A percentile compares a stretch with the other conserved stretches of the same genome.
Evolutionary conservation across 345 rosid species (phyloP).

Genomic region (Cardiospermum halicacabum): DNA sequence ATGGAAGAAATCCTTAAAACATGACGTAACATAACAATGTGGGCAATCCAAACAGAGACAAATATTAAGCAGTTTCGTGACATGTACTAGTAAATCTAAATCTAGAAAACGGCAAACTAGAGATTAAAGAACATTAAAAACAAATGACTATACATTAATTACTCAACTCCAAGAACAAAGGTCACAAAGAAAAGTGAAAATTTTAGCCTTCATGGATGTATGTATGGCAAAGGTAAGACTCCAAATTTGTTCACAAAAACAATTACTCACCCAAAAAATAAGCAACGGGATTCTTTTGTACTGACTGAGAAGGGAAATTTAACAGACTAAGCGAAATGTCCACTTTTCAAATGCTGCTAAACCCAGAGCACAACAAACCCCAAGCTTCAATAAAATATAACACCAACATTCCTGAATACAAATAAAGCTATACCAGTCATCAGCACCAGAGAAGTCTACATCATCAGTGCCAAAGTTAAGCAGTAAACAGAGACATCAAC

Average conservation of each 20-base stretch:
- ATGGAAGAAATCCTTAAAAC: slow-evolving; percentile 4
- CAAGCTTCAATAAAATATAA: not conserved
- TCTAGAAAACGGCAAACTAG: not conserved
- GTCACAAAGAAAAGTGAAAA: not conserved
- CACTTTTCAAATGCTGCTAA: not conserved
- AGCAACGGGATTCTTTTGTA: not conserved
- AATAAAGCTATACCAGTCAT: not conserved
- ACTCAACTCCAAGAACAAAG: not conserved
- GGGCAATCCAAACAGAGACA: not conserved
- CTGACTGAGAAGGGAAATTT: not conserved
- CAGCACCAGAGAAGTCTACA: not conserved
- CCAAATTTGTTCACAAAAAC: not conserved
- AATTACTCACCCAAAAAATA: not conserved
- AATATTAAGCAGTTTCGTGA: not conserved
- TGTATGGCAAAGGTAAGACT: too few species aligned
- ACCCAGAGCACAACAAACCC: not conserved
- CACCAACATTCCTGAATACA: not conserved
- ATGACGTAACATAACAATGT: not conserved
- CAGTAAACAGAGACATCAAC: not conserved
- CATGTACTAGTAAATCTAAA: not conserved
- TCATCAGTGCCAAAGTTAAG: not conserved
- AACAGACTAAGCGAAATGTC: not conserved
- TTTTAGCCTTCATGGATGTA: not conserved
- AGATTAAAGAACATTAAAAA: not conserved
- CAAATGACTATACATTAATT: not conserved